These are phyloP conservation scores for Paraleonurus japonicus DNA, from an alignment of 257 asterid species.

Conservation along the genomic window DNA sequence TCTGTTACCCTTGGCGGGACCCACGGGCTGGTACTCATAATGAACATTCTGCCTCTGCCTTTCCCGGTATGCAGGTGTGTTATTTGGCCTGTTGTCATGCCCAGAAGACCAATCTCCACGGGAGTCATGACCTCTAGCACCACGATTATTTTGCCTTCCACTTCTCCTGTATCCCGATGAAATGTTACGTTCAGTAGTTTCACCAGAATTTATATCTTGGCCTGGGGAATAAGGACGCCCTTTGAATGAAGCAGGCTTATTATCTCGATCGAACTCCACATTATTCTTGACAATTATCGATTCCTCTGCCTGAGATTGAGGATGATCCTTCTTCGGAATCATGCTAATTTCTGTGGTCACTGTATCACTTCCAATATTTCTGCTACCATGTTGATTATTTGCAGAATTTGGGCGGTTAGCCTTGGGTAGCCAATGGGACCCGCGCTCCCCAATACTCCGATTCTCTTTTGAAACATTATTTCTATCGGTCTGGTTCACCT, in stretches of 20 bases:
- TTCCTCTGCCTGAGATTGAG: constrained; percentile 36
- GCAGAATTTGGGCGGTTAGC: constrained; percentile 36
- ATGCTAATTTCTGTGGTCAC: constrained; percentile 35
- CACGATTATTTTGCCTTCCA: constrained; percentile 49
- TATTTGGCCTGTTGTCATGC: constrained; percentile 42
- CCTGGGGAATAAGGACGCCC: constrained; percentile 53
- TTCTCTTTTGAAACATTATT: constrained; percentile 40
- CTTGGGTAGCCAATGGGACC: constrained; percentile 89
- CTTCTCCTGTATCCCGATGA: constrained; percentile 50
- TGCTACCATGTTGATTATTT: constrained; percentile 40
- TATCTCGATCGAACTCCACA: constrained; percentile 41
- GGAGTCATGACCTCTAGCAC: constrained; percentile 50
- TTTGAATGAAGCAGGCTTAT: constrained; percentile 40
- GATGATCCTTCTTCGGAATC: constrained; percentile 44
- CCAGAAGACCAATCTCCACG: constrained; percentile 59
- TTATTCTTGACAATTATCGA: constrained; percentile 32
- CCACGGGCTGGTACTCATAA: constrained; percentile 84
- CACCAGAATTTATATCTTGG: constrained; percentile 46
- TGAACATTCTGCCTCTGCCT: constrained; percentile 60
- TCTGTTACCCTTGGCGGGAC: constrained; percentile 47
- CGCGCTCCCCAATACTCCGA: constrained; percentile 48
- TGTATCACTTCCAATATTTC: constrained; percentile 37
- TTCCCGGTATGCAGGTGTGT: constrained; percentile 42
- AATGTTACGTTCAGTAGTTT: constrained; percentile 39
- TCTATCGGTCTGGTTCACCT: constrained; percentile 44